These are phyloP conservation scores for Closterium sp. DNA, from an alignment of 139 green algal genomes.

Conservation along the genomic window DNA sequence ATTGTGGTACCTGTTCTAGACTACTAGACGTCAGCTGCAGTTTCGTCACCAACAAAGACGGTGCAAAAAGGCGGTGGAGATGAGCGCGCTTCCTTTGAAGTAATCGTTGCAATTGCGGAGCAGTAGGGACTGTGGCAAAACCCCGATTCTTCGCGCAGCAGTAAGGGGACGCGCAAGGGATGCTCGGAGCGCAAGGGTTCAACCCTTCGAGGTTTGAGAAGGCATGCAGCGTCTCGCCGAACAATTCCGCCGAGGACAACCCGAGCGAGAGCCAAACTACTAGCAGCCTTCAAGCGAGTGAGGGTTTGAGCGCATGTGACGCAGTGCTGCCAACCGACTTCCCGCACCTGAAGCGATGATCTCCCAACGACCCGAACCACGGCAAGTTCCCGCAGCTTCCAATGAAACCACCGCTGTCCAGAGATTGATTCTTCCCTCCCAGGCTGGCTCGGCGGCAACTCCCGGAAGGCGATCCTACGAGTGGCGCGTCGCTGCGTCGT, in stretches of 20 bases:
- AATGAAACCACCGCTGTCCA: not conserved
- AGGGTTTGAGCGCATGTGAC: not conserved
- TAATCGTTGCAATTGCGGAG: no score
- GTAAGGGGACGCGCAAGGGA: no score
- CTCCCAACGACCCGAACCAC: not conserved
- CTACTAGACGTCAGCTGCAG: no score
- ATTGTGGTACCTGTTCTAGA: no score
- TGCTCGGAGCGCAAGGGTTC: not conserved
- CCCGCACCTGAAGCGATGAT: not conserved
- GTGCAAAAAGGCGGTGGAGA: no score
- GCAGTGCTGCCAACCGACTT: not conserved
- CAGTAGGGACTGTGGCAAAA: no score
- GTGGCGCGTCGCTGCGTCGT: not conserved
- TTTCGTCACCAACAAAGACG: no score
- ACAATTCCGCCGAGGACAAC: not conserved
- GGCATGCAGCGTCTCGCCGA: not conserved
- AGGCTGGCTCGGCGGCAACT: no score
- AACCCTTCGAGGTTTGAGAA: not conserved
- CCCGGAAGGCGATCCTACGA: not conserved
- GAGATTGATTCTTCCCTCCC: not conserved
- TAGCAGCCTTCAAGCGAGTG: not conserved
- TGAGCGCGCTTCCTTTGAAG: no score
- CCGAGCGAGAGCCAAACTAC: not conserved
- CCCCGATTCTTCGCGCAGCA: no score
- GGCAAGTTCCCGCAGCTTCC: not conserved